Evolutionary conservation across 1,284 basidiomycete species (phyloP), one percentile per base, ranked within the genome.

Genomic region (Boletus smithii): DNA sequence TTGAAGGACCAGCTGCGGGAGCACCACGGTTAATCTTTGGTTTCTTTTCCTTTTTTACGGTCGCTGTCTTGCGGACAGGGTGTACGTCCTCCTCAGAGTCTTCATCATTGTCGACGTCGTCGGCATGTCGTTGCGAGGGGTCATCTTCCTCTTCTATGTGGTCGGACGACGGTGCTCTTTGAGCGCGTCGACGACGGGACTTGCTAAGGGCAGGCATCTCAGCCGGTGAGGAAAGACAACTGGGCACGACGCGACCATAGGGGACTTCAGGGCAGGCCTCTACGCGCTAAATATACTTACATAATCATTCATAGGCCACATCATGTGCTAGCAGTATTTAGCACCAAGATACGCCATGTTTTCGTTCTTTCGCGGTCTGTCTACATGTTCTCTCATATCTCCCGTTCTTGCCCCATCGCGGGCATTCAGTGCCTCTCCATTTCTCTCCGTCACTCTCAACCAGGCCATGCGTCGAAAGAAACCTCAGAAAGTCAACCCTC

Each of bases 391-490:
- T n/a, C 44, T 51, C 36, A 23, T 50, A 26, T 36, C 43, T 0
- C 33, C 32, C 20, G 48, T 42, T n/a, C 50, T 57, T 22, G 40
- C 59, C 32, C 66, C 68, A 46, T 65, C 62, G 30, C 80, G 82
- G 50, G 62, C 75, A 9, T 91, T 94, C 69, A 85, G 88, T 50
- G 68, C 80, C 6, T 79, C 88, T 16, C 70, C 80, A 0, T 69
- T 76, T 11, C 62, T 79, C 4, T 67, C 72, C 48, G 76, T 77
- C 35, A 95, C 92, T 1, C 79, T 94, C 57, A 92, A 93, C 70
- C 91, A 94, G 67, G 80, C 87, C 5, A 88, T 86, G 70, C 75
- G 82, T 55, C 77, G 77, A 59, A 74, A 76, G 57, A 72, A 74
- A 46, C 79, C 79, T 47, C 67, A 61, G 38, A 78, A 74, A 52